A percentile compares a stretch with the other conserved stretches of the same genome.
Conservation (phyloP, 2,329 filamentous ascomycete genomes). For the Paecilomyces fulvus region DNA sequence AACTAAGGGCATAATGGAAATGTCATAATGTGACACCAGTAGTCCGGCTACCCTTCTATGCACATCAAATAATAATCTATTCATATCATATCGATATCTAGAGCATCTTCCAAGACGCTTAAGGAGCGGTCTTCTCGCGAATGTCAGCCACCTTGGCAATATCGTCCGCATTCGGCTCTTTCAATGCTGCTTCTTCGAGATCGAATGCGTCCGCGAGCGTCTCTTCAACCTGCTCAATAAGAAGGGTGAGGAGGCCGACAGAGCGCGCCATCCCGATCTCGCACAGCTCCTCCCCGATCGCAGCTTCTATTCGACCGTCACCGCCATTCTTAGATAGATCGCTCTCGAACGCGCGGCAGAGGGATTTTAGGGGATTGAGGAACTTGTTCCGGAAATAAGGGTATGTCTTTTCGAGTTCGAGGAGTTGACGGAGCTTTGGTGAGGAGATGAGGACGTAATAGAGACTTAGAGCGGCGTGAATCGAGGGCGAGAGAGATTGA, state of each 20-base stretch:
- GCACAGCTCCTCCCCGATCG: constrained; percentile 26
- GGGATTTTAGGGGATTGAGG: constrained; percentile 22
- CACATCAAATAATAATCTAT: background rate
- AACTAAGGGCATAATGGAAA: background rate
- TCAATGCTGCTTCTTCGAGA: constrained; percentile 16
- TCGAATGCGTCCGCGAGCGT: constrained; percentile 20
- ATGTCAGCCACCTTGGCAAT: constrained; percentile 18
- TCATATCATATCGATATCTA: background rate
- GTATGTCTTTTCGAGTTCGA: constrained; percentile 37
- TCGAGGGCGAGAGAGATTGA: constrained; percentile 38
- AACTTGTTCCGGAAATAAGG: constrained; percentile 25
- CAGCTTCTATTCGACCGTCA: constrained; percentile 25
- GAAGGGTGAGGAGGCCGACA: constrained; percentile 23
- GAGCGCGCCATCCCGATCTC: constrained; percentile 27
- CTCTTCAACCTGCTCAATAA: constrained; percentile 29
- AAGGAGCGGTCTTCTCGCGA: constrained; percentile 15
- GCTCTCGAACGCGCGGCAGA: constrained; percentile 23
- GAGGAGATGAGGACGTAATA: constrained; percentile 49
- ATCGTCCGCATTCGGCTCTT: constrained; percentile 21
- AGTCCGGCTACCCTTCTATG: background rate
- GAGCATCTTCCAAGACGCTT: background rate
- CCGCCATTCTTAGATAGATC: constrained; percentile 27
- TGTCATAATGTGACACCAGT: background rate
- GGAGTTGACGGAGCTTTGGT: constrained; percentile 34
- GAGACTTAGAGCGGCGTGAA: constrained; percentile 50